Conservation (phyloP, 257 asterid genomes). For the Verbena officinalis region DNA sequence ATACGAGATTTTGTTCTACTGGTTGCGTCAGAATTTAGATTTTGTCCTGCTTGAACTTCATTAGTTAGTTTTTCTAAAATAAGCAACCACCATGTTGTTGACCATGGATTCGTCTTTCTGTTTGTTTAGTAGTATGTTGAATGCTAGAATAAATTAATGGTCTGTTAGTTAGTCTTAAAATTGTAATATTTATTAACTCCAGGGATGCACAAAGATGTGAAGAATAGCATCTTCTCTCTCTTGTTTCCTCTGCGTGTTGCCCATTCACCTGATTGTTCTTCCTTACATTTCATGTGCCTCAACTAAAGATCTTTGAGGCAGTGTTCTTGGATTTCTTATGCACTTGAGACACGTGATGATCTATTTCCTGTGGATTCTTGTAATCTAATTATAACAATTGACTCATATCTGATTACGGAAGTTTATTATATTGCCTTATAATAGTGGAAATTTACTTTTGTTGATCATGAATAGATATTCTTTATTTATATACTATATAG, state of each 20-base stretch:
- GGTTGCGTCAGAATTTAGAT: slow-evolving; percentile 14
- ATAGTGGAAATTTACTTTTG: neutral
- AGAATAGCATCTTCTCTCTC: slow-evolving; percentile 4
- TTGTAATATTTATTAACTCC: slow-evolving; percentile 6
- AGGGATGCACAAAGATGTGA: slow-evolving; percentile 20
- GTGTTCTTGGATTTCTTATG: slow-evolving; percentile 14
- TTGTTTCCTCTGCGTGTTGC: slow-evolving; percentile 11
- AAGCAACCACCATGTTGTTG: slow-evolving; percentile 26
- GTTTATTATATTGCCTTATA: slow-evolving; percentile 3
- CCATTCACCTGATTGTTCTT: slow-evolving; percentile 1
- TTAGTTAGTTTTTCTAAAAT: slow-evolving; percentile 2
- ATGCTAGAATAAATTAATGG: slow-evolving; percentile 1
- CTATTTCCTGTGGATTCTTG: neutral
- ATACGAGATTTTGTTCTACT: slow-evolving; percentile 7
- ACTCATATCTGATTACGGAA: neutral
- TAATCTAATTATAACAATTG: neutral
- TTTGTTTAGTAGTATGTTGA: slow-evolving; percentile 5
- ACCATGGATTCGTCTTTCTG: slow-evolving; percentile 17
- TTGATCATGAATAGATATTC: neutral
- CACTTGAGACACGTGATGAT: neutral
- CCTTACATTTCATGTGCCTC: neutral
- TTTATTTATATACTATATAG: neutral
- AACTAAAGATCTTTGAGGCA: neutral
- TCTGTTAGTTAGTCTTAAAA: neutral
- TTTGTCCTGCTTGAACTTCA: slow-evolving; percentile 15